Evolutionary conservation across 2,329 filamentous ascomycete species (phyloP), one percentile per base, ranked within the genome.

Genomic region (Aspergillus hiratsukae): DNA sequence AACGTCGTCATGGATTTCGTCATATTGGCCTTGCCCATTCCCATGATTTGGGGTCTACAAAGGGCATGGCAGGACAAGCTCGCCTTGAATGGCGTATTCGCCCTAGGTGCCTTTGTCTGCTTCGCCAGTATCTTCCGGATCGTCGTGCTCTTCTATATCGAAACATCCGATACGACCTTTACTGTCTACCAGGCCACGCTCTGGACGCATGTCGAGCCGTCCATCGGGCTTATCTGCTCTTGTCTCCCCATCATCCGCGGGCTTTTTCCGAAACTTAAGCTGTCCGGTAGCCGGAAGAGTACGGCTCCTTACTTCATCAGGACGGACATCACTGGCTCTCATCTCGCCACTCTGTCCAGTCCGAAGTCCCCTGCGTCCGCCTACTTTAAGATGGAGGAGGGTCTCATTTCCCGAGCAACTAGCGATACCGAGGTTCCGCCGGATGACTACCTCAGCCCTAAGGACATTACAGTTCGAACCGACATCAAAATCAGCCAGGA

Each of bases 51-150:
- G 69, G 62, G 61, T 28, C 64, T 72, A 3, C 69, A 71, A 49
- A 63, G 68, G 7, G 60, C 64, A 11, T 72, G 69, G 69, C 69
- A 71, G 60, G 69, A 72, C 43, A 72, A 71, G 50, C 67, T 72
- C 37, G 69, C 69, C 3, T 55, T 72, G 9, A 71, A 69, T 51
- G 69, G 65, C 7, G 69, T 71, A 49, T 66, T 45, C 19, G 69
- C 69, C 0, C 57, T 72, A 4, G 69, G 69, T 19, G 54, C 51
- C n/a, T 70, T 72, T 53, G 69, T 72, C 57, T 71, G 68, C 60
- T 69, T 74, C 56, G 70, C 70, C 3, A 71, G 68, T 48, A 69
- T 73, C 51, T 70, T 72, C 57, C 68, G 71, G 37, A 67, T 74
- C 49, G 65, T 73, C 40, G 69, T 71, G 0, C 67, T 73, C 17